A percentile compares a stretch with the other conserved stretches of the same genome.
Conservation (phyloP, 2,329 filamentous ascomycete genomes). For the Botrytis porri region DNA sequence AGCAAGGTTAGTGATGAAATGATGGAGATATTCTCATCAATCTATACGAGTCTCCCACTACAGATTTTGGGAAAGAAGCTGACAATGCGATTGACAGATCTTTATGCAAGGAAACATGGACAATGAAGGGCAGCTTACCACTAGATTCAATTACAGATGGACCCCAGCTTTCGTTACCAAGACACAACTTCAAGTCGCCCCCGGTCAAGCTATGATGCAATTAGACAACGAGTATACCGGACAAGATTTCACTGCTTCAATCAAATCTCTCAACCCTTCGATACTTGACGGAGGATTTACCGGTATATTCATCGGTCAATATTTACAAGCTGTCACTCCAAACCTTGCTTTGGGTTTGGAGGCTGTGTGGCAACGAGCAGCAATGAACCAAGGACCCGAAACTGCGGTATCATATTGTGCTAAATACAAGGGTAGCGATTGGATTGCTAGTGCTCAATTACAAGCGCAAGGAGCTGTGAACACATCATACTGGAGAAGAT, state of each 20-base stretch:
- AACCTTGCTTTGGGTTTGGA: conserved; percentile 85
- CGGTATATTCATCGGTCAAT: conserved; percentile 93
- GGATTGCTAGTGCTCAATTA: conserved; percentile 88
- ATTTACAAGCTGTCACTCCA: conserved; percentile 89
- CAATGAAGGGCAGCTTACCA: conserved; percentile 83
- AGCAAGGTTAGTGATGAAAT: conserved; percentile 65
- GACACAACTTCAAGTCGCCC: conserved; percentile 79
- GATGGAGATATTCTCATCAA: not conserved
- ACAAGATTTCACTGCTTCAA: conserved; percentile 83
- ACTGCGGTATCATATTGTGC: conserved; percentile 85
- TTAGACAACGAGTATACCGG: conserved; percentile 96
- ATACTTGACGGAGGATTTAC: conserved; percentile 87
- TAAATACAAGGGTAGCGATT: conserved; percentile 87
- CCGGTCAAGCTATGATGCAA: conserved; percentile 79
- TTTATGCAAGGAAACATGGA: conserved; percentile 96
- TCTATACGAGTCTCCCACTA: not conserved
- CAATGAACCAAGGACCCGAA: conserved; percentile 82
- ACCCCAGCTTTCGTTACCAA: conserved; percentile 77
- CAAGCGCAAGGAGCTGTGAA: conserved; percentile 78
- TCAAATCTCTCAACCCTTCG: conserved; percentile 97
- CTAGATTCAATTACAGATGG: conserved; percentile 93
- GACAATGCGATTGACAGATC: conserved; percentile 54
- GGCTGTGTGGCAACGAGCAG: conserved; percentile 87
- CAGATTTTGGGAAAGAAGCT: conserved; percentile 19
- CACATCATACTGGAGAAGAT: conserved; percentile 87